These are phyloP conservation scores for Cyberlindnera subsufficiens DNA, from an alignment of 805 yeast genomes.

Conservation along the genomic window DNA sequence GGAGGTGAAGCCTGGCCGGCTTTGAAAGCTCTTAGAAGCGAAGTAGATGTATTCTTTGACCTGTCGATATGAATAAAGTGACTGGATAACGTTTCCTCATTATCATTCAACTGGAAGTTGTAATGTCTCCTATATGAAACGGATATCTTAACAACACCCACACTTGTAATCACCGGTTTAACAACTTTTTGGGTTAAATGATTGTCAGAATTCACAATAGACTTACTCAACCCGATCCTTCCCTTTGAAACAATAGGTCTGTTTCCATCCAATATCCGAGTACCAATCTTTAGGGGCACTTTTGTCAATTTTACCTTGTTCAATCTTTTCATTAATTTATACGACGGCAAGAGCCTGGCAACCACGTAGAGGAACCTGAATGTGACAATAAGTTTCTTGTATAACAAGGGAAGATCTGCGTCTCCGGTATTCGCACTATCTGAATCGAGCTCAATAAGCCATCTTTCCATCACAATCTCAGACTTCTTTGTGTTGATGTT, in stretches of 20 bases:
- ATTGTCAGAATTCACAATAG: conserved; percentile 39
- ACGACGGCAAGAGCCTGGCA: conserved; percentile 65
- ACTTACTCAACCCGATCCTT: conserved; percentile 75
- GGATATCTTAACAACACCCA: conserved; percentile 68
- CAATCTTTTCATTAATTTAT: conserved; percentile 46
- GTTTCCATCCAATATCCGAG: conserved; percentile 69
- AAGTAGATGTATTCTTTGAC: conserved; percentile 5
- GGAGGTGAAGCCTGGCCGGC: conserved; percentile 26
- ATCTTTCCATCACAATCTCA: conserved; percentile 90
- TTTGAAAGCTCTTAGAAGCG: conserved; percentile 23
- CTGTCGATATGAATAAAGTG: conserved; percentile 48
- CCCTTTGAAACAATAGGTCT: conserved; percentile 77
- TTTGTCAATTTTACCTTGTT: conserved; percentile 30
- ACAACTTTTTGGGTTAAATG: conserved; percentile 60
- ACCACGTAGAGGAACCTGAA: conserved; percentile 71
- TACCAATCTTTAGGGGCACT: conserved; percentile 42
- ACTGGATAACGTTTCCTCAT: conserved; percentile 56
- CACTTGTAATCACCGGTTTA: conserved; percentile 65
- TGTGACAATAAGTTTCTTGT: conserved; percentile 67
- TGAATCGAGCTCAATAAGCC: conserved; percentile 80
- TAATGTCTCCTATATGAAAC: conserved; percentile 75
- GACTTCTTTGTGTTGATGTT: conserved; percentile 57
- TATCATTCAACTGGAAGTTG: conserved; percentile 60
- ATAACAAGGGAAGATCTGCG: conserved; percentile 59
- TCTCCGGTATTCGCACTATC: conserved; percentile 28